phyloP scores from a whole-genome alignment of 768 basidiomycete species.

The Kwoniella mangroviensis region DNA sequence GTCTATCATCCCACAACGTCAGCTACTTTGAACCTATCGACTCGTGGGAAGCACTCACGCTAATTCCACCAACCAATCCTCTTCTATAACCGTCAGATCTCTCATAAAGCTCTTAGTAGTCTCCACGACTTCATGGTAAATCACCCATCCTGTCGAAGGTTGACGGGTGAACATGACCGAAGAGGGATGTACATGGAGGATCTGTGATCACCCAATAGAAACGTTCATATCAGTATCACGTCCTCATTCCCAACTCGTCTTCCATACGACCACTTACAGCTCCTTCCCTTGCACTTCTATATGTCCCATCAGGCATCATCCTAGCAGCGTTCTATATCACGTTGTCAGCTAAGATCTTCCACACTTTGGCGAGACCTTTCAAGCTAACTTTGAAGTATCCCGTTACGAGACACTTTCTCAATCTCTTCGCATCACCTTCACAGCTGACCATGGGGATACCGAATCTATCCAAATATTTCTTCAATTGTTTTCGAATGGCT shows the following conservation, averaged over 20 bases:
- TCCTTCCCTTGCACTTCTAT: slow-evolving; percentile 82
- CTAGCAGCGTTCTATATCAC: slow-evolving; percentile 77
- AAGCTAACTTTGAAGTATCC: slow-evolving; percentile 72
- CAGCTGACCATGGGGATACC: slow-evolving; percentile 81
- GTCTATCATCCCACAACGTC: slow-evolving; percentile 28
- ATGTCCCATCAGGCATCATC: slow-evolving; percentile 91
- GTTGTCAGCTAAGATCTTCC: neutral
- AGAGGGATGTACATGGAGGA: slow-evolving; percentile 86
- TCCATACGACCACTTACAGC: slow-evolving; percentile 63
- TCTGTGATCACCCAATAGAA: slow-evolving; percentile 59
- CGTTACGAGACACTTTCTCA: slow-evolving; percentile 85
- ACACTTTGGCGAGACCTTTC: neutral
- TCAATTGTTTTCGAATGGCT: slow-evolving; percentile 91
- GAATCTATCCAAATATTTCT: slow-evolving; percentile 93
- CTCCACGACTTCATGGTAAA: slow-evolving; percentile 95
- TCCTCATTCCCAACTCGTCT: too few species aligned
- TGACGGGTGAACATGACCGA: slow-evolving; percentile 93
- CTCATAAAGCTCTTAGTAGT: slow-evolving; percentile 94
- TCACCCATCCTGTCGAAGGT: slow-evolving; percentile 87
- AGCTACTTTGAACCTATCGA: neutral
- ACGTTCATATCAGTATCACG: slow-evolving; percentile 2
- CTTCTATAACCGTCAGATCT: slow-evolving; percentile 89
- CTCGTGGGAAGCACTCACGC: slow-evolving; percentile 47
- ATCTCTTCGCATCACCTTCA: slow-evolving; percentile 78
- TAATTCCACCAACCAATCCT: slow-evolving; percentile 75